phyloP scores from a whole-genome alignment of 495 filamentous ascomycete species.

The Cetradonia linearis region DNA sequence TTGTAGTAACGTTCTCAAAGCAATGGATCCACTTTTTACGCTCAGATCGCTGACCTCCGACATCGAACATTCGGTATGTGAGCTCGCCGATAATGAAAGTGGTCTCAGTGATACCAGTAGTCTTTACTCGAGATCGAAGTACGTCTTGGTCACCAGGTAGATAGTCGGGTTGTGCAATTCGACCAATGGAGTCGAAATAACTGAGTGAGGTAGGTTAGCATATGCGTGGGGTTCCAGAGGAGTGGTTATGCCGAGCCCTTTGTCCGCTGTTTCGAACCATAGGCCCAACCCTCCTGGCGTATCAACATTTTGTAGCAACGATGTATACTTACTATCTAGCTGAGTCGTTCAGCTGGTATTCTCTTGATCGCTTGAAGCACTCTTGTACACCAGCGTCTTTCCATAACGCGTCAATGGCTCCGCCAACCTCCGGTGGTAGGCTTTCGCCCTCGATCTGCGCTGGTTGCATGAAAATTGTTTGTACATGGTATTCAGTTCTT shows the following conservation, averaged over 20 bases:
- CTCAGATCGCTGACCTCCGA: slow-evolving; percentile 96
- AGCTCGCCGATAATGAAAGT: slow-evolving; percentile 96
- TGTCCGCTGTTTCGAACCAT: background rate
- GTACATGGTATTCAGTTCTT: slow-evolving; percentile 83
- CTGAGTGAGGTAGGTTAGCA: slow-evolving; percentile 36
- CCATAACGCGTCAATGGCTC: slow-evolving; percentile 88
- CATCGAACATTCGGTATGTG: slow-evolving; percentile 99
- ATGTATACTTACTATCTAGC: slow-evolving; percentile 80
- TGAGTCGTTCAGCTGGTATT: slow-evolving; percentile 97
- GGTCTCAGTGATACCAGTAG: slow-evolving; percentile 97
- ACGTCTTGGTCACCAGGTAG: slow-evolving; percentile 97
- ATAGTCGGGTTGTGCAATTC: slow-evolving; percentile 86
- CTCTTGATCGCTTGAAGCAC: slow-evolving; percentile 87
- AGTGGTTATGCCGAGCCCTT: background rate
- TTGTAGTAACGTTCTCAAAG: slow-evolving; percentile 98
- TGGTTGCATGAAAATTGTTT: slow-evolving; percentile 93
- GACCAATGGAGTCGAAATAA: slow-evolving; percentile 93
- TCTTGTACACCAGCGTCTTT: slow-evolving; percentile 89
- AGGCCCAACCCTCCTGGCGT: background rate
- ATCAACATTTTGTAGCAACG: background rate
- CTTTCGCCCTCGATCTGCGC: slow-evolving; percentile 92
- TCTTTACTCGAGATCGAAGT: slow-evolving; percentile 95
- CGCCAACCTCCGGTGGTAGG: slow-evolving; percentile 86
- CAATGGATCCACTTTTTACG: slow-evolving; percentile 99
- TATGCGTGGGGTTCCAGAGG: background rate